These are phyloP conservation scores for Monosporascus sp. DNA, from an alignment of 2,329 filamentous ascomycete genomes.

Conservation along the genomic window DNA sequence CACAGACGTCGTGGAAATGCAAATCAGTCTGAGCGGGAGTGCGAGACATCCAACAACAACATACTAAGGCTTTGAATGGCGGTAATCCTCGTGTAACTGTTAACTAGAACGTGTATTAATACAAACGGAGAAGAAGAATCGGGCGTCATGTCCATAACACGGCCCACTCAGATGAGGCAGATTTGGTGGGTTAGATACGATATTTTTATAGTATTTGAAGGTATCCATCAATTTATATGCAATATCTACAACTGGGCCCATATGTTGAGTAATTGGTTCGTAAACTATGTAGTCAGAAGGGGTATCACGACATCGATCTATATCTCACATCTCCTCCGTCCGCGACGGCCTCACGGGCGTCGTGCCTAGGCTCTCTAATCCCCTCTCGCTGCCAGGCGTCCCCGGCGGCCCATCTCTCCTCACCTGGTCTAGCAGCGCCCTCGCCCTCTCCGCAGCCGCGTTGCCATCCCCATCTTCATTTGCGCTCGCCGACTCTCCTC, in stretches of 20 bases:
- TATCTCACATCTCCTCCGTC: slow-evolving; percentile 26
- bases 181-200: not conserved
- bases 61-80: not conserved
- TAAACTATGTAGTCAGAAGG: too few relatives aligned
- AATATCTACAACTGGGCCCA: too few relatives aligned
- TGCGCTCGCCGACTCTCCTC: not conserved
- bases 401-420: slow-evolving; percentile 6
- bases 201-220: slow-evolving; percentile 6
- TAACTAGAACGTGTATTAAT: slow-evolving; percentile 12
- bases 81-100: slow-evolving; percentile 10
- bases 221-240: too few relatives aligned
- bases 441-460: slow-evolving; percentile 15
- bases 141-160: not conserved
- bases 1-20: too few relatives aligned
- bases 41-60: too few relatives aligned
- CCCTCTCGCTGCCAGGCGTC: slow-evolving; percentile 28
- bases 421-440: slow-evolving; percentile 19
- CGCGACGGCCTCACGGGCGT: slow-evolving; percentile 32
- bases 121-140: slow-evolving; percentile 5
- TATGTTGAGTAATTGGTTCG: too few relatives aligned
- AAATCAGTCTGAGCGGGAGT: too few relatives aligned
- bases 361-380: slow-evolving; percentile 42
- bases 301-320: not conserved
- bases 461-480: not conserved
- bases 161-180: too few relatives aligned